These are phyloP conservation scores for Blakeslea trispora DNA, from an alignment of 371 early-diverging fungal genomes.

Conservation along the genomic window DNA sequence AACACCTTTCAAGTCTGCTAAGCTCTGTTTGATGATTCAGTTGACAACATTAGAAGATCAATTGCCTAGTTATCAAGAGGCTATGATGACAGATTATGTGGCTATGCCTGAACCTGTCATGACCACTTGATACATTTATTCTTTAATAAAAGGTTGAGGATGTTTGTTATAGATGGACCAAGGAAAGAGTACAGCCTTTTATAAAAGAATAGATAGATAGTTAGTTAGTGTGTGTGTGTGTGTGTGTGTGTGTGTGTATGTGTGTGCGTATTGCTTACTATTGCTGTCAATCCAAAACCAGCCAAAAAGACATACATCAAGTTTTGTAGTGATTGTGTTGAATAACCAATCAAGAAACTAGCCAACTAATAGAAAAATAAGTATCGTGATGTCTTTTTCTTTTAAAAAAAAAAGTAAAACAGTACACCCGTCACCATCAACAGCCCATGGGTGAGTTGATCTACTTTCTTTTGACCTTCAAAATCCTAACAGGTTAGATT, in stretches of 20 bases:
- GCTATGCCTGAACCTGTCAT: slow-evolving; percentile 7
- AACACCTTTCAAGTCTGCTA: slow-evolving; percentile 16
- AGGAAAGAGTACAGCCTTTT: slow-evolving; percentile 25
- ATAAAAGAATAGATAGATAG: too few species aligned
- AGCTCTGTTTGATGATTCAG: slow-evolving; percentile 37
- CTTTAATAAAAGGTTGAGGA: slow-evolving; percentile 25
- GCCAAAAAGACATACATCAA: slow-evolving; percentile 13
- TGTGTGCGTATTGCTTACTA: slow-evolving; percentile 23
- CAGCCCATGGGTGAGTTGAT: slow-evolving; percentile 12
- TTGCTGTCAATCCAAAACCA: slow-evolving; percentile 20
- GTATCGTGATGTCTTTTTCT: too few species aligned
- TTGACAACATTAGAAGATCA: slow-evolving; percentile 27
- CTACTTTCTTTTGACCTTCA: slow-evolving; percentile 24
- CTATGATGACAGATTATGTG: slow-evolving; percentile 28
- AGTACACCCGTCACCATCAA: slow-evolving; percentile 22
- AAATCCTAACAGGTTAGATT: slow-evolving; percentile 20
- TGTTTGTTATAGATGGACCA: slow-evolving; percentile 33
- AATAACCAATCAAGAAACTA: slow-evolving; percentile 24
- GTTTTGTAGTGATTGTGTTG: slow-evolving; percentile 16
- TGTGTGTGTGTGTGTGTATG: too few species aligned
- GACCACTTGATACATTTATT: too few species aligned
- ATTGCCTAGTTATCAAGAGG: slow-evolving; percentile 42
- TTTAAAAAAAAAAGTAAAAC: too few species aligned
- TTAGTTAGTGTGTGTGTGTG: too few species aligned
- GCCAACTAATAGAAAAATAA: too few species aligned